Percentiles rank a stretch among this genome's conserved stretches.
Conservation (phyloP, 2,329 filamentous ascomycete genomes). For the Colletotrichum musae region DNA sequence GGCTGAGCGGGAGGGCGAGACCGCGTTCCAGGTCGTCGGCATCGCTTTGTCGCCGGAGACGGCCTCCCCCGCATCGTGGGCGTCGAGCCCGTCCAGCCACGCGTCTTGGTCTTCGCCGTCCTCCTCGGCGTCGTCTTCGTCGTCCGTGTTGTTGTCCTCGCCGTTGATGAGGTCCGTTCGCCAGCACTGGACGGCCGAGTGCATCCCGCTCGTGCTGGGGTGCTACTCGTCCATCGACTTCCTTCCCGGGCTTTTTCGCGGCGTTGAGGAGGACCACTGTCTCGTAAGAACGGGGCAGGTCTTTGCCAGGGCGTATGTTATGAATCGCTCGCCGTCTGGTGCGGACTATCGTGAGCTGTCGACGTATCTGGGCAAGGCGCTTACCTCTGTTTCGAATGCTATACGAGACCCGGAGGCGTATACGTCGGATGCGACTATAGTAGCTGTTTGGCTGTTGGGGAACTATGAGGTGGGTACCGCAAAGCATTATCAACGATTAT, state of each 20-base stretch:
- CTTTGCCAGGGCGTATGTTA: conserved; percentile 57
- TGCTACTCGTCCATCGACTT: conserved; percentile 55
- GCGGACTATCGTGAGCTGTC: conserved; percentile 51
- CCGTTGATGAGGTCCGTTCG: conserved; percentile 41
- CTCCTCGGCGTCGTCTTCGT: too few relatives aligned
- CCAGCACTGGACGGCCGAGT: conserved; percentile 57
- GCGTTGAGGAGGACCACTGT: conserved; percentile 49
- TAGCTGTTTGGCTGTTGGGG: conserved; percentile 57
- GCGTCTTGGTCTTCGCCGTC: too few relatives aligned
- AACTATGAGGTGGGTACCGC: conserved; percentile 54
- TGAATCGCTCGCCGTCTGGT: conserved; percentile 52
- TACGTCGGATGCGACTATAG: conserved; percentile 52
- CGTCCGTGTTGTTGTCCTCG: neutral
- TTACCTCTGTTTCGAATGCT: conserved; percentile 56
- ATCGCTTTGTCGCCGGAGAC: neutral
- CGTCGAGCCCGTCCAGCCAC: neutral
- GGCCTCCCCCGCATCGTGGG: conserved; percentile 8
- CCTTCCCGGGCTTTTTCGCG: conserved; percentile 49
- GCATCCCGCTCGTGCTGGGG: conserved; percentile 56
- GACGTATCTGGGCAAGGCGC: conserved; percentile 53
- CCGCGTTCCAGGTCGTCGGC: too few relatives aligned
- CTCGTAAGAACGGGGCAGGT: conserved; percentile 57
- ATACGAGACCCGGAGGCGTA: conserved; percentile 48
- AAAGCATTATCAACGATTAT: too few relatives aligned
- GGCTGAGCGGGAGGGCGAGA: too few relatives aligned